phyloP scores from a whole-genome alignment of 148 eudicot genomes.

The Fagopyrum tataricum region DNA sequence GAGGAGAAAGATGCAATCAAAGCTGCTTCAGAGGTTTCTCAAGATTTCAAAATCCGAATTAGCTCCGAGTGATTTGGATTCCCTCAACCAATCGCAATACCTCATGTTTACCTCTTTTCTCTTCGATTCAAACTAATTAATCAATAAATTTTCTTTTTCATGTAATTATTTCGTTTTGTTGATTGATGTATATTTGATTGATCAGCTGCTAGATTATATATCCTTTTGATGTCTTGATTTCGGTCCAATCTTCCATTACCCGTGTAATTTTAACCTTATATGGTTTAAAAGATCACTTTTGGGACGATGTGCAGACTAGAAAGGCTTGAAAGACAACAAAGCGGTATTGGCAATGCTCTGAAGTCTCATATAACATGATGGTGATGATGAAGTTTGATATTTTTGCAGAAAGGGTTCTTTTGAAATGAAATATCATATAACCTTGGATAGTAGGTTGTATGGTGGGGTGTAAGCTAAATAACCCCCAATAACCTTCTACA shows the following conservation, averaged over 20 bases:
- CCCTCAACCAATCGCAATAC: constrained; percentile 45
- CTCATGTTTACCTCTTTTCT: constrained; percentile 34
- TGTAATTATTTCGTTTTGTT: not conserved
- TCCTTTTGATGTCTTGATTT: not conserved
- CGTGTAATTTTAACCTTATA: not conserved
- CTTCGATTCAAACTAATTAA: not conserved
- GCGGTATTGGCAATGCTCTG: no score
- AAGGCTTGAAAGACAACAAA: constrained; percentile 88
- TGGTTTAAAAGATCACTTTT: not conserved
- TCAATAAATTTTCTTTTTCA: not conserved
- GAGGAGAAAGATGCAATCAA: constrained; percentile 25
- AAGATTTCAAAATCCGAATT: constrained; percentile 40
- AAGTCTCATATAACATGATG: no score
- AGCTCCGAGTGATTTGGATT: constrained; percentile 36
- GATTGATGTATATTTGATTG: not conserved
- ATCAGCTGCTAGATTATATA: not conserved
- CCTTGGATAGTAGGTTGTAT: no score
- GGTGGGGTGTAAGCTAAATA: no score
- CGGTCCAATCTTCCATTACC: not conserved
- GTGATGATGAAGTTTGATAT: no score
- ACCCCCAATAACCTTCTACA: no score
- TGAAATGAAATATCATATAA: no score
- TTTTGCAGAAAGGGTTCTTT: no score
- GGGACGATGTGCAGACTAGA: constrained; percentile 46
- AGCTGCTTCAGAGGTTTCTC: constrained; percentile 37